Percentiles rank a stretch among this genome's conserved stretches.
These are phyloP conservation scores for Ottelia alismoides DNA, from an alignment of 106 monocot species.

Conservation along the genomic window DNA sequence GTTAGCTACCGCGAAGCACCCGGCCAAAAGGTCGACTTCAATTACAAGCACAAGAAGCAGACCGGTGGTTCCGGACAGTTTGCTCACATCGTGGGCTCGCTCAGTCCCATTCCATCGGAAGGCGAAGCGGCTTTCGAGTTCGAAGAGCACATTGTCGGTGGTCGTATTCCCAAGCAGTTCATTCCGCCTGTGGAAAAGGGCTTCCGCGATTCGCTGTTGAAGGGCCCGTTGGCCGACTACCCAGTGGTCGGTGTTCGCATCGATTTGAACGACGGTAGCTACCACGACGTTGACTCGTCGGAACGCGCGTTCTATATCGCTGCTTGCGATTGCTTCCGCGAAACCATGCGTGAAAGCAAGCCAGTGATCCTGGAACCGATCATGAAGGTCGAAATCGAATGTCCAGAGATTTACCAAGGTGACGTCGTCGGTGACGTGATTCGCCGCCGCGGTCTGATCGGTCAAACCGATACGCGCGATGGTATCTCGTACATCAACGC, in stretches of 20 bases:
- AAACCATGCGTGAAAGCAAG: conserved; percentile 98
- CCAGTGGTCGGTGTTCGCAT: conserved; percentile 83
- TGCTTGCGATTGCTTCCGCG: conserved; percentile 83
- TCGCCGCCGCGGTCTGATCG: conserved; percentile 92
- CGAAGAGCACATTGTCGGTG: no score
- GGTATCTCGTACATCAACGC: conserved; percentile 74
- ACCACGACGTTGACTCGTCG: conserved; percentile 92
- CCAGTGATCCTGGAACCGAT: conserved; percentile 95
- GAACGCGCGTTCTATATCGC: conserved; percentile 97
- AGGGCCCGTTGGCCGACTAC: conserved; percentile 89
- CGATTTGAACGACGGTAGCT: conserved; percentile 89
- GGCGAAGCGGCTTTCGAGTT: no score
- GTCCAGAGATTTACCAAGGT: conserved; percentile 90
- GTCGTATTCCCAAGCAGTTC: no score
- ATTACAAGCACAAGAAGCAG: no score
- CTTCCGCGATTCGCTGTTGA: conserved; percentile 81
- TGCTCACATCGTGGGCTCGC: no score
- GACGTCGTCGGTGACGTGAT: conserved; percentile 93
- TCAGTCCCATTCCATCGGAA: no score
- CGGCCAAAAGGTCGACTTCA: no score
- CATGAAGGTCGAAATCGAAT: conserved; percentile 92
- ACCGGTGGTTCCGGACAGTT: no score
- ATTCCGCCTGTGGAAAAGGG: conserved; percentile 96
- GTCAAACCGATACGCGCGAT: conserved; percentile 90
- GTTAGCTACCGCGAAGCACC: no score